These are phyloP conservation scores for Fomes fomentarius DNA, from an alignment of 1,284 basidiomycete genomes.

Conservation along the genomic window DNA sequence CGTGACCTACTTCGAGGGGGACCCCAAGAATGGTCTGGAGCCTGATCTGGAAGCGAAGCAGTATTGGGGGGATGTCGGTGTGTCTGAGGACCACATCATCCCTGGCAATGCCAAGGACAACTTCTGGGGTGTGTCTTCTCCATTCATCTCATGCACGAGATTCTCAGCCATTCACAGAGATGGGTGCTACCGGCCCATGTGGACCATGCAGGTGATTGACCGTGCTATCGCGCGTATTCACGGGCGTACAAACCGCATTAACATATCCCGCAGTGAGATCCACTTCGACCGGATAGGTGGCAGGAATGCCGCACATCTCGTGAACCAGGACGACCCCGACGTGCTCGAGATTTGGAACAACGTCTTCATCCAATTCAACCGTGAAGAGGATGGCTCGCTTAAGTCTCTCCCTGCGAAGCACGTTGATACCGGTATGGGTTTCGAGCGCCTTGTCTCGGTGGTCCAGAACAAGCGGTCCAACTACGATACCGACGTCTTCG, in stretches of 20 bases:
- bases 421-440: slow-evolving; percentile 99
- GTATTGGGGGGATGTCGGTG: slow-evolving; percentile 87
- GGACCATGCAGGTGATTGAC: slow-evolving; percentile 85
- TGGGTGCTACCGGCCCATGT: slow-evolving; percentile 98
- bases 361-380: slow-evolving; percentile 99
- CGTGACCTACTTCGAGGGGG: slow-evolving; percentile 98
- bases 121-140: slow-evolving; percentile 85
- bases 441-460: slow-evolving; percentile 95
- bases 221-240: too few relatives aligned
- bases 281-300: slow-evolving; percentile 97
- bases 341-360: slow-evolving; percentile 99
- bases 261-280: slow-evolving; percentile 69
- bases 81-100: slow-evolving; percentile 88
- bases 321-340: slow-evolving; percentile 94
- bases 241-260: not conserved
- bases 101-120: slow-evolving; percentile 97
- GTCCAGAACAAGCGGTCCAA: slow-evolving; percentile 93
- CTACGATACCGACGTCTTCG: slow-evolving; percentile 97
- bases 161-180: slow-evolving; percentile 61
- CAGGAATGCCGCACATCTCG: slow-evolving; percentile 88
- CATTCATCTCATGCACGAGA: not conserved
- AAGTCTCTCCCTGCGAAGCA: slow-evolving; percentile 89
- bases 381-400: slow-evolving; percentile 87
- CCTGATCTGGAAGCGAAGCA: slow-evolving; percentile 89
- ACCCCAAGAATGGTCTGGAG: slow-evolving; percentile 83